Base-by-base conservation (phyloP, 306 rosid species). In the Leucaena leucocephala region DNA sequence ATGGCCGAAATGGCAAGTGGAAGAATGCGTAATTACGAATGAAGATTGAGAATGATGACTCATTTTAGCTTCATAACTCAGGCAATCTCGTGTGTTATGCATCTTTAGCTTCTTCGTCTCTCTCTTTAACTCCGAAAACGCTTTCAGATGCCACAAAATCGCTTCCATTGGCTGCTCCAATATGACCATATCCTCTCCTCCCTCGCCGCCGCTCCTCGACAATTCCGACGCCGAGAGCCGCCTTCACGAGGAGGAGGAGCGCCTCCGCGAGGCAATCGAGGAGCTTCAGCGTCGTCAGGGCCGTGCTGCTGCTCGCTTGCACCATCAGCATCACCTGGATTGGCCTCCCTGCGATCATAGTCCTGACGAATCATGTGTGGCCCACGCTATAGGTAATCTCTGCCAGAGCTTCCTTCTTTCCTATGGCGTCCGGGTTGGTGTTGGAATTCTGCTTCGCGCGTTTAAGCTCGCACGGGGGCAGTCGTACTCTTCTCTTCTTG, bases 391-490 rank as follows among this genome's bases (percentile, higher is more conserved):
- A 48, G 97, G 98, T 1, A 94, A 94, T 73, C 93, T 94, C 27
- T 94, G 98, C 78, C 97, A 94, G 88, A 92, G 91, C 76, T 94
- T 94, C 50, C 92, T 94, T 6, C 93, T 94, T 68, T 92, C 95
- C 6, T 92, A 94, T 22, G 97, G 98, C 71, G 98, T 94, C 61
- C 69, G 98, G 35, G 98, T 89, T 8, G 98, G 98, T 54, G 90
- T 92, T 27, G 98, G 98, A 7, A 94, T 94, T 64, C 97, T 94
- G 58, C 98, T 94, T 76, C 98, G 98, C 71, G 98, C 98, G 4
- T 94, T 94, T 86, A 94, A 92, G 91, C 98, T 94, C n/a, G 97
- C 66, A 34, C 92, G 98, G 17, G 22, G 92, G 4, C 98, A 92
- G 55, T 91, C 97, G 16, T 92, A 92, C 80, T 91, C 98, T 34